Percentiles rank a stretch among this genome's conserved stretches.
phyloP scores from a whole-genome alignment of 441 rosid genomes.

The Euphorbia schlechtendalii region DNA sequence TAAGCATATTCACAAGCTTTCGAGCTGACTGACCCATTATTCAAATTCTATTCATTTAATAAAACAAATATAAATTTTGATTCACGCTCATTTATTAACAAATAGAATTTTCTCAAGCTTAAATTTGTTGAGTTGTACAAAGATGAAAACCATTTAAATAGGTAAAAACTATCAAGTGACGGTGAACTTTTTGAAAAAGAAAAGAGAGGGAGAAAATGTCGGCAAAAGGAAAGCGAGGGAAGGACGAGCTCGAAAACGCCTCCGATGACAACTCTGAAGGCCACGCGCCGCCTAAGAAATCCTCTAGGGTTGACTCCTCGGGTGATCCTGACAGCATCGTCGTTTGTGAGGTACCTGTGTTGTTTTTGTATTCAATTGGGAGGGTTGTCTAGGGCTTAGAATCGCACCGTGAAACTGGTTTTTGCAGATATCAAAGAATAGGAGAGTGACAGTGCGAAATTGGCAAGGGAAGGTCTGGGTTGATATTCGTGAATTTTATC shows the following conservation, averaged over 20 bases:
- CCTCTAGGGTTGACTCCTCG: conserved; percentile 37
- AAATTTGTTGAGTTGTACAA: not conserved
- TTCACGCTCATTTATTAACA: too few relatives aligned
- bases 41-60: too few relatives aligned
- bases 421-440: conserved; percentile 67
- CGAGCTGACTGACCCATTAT: too few relatives aligned
- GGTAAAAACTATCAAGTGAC: not conserved
- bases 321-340: conserved; percentile 57
- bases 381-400: conserved; percentile 15
- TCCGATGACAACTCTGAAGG: conserved; percentile 49
- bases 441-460: conserved; percentile 78
- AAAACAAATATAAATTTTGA: too few relatives aligned
- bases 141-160: not conserved
- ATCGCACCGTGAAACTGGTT: not conserved
- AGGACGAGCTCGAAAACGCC: conserved; percentile 39
- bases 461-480: conserved; percentile 79
- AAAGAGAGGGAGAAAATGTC: conserved; percentile 36
- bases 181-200: not conserved
- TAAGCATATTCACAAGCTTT: too few relatives aligned
- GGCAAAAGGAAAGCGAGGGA: conserved; percentile 57
- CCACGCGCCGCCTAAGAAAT: conserved; percentile 60
- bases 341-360: conserved; percentile 56
- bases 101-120: too few relatives aligned
- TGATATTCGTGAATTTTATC: conserved; percentile 87
- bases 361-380: not conserved